These are phyloP conservation scores for Solanum hybrid DNA, from an alignment of 305 asterid genomes.

Conservation along the genomic window DNA sequence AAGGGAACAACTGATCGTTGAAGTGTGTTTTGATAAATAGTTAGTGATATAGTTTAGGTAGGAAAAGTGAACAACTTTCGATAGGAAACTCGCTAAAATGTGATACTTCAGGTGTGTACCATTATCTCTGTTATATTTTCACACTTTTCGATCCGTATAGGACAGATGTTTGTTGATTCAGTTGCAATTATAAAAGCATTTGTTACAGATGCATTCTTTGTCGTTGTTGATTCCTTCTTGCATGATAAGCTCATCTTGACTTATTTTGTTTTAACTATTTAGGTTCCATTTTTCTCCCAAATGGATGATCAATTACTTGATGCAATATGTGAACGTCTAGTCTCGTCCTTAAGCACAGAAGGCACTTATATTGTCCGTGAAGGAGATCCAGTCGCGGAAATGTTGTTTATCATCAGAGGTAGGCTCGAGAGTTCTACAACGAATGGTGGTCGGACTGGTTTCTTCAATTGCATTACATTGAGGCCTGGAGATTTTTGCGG, in stretches of 20 bases:
- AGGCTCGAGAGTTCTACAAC: slow-evolving; percentile 89
- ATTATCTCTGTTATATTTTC: too few relatives aligned
- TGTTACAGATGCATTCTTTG: too few relatives aligned
- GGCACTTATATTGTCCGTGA: slow-evolving; percentile 81
- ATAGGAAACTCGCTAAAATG: too few relatives aligned
- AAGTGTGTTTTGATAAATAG: too few relatives aligned
- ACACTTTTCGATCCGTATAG: too few relatives aligned
- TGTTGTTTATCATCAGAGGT: slow-evolving; percentile 89
- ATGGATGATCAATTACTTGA: slow-evolving; percentile 93
- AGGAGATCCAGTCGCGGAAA: slow-evolving; percentile 87
- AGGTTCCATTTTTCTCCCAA: slow-evolving; percentile 92
- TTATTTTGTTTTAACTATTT: neutral
- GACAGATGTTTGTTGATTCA: too few relatives aligned
- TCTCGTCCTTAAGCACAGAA: slow-evolving; percentile 78
- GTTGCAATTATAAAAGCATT: too few relatives aligned
- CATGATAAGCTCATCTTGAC: too few relatives aligned
- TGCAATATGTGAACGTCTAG: slow-evolving; percentile 81
- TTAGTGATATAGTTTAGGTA: too few relatives aligned
- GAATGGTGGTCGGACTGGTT: slow-evolving; percentile 88
- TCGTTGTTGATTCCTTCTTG: too few relatives aligned
- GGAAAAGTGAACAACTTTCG: too few relatives aligned
- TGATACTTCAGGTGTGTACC: neutral
- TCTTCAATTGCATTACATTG: slow-evolving; percentile 66
- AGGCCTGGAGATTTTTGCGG: slow-evolving; percentile 94
- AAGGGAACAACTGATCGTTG: too few relatives aligned